These are phyloP conservation scores for Meyerozyma athensensis DNA, from an alignment of 1,139 yeast genomes.

Conservation along the genomic window DNA sequence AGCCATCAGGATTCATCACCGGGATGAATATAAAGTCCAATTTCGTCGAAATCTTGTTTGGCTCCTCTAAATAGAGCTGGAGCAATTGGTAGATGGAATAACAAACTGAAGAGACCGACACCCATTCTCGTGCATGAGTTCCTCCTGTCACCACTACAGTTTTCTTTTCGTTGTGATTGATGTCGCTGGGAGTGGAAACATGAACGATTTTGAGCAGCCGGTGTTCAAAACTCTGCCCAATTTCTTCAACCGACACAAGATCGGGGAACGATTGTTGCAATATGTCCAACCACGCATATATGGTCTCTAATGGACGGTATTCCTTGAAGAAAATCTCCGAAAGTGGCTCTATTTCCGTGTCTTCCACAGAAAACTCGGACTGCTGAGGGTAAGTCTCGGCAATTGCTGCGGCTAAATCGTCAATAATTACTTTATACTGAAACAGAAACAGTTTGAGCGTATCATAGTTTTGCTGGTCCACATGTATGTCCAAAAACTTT, in stretches of 20 bases:
- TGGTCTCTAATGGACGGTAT: conserved; percentile 64
- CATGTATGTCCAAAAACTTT: conserved; percentile 32
- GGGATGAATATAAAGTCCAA: conserved; percentile 78
- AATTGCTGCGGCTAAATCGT: conserved; percentile 53
- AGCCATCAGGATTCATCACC: conserved; percentile 87
- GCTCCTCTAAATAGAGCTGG: conserved; percentile 41
- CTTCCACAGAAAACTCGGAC: conserved; percentile 4
- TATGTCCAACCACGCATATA: conserved; percentile 67
- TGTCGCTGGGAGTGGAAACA: conserved; percentile 44
- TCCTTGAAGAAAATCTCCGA: conserved; percentile 60
- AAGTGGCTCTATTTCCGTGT: conserved; percentile 9
- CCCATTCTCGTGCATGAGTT: conserved; percentile 89
- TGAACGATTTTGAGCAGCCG: conserved; percentile 65
- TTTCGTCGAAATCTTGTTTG: conserved; percentile 27
- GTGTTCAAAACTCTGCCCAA: conserved; percentile 75
- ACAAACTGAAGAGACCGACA: conserved; percentile 66
- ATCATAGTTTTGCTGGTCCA: conserved; percentile 19
- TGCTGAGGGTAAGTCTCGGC: conserved; percentile 48
- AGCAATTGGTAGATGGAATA: conserved; percentile 56
- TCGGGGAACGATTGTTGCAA: conserved; percentile 56
- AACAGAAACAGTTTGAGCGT: conserved; percentile 20
- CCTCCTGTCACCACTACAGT: conserved; percentile 82
- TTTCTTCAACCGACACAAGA: conserved; percentile 51
- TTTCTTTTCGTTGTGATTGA: conserved; percentile 46
- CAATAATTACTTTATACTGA: conserved; percentile 38